Conservation (phyloP, 2,329 filamentous ascomycete genomes). For the Diaporthe sp. region DNA sequence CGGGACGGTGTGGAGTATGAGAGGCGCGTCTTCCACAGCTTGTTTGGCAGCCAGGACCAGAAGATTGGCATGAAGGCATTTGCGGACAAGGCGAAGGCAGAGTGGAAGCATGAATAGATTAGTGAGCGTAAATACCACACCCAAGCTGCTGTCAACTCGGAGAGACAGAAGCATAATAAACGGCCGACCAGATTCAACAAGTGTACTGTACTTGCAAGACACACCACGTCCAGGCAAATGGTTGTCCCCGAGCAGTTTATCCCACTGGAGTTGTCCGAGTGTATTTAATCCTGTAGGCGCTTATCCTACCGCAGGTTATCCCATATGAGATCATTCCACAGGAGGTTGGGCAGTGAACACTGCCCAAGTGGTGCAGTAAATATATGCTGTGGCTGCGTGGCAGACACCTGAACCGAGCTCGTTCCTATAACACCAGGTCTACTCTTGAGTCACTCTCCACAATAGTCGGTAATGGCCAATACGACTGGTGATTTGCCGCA, state of each 20-base stretch:
- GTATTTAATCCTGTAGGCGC: no score
- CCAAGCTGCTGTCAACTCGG: neutral
- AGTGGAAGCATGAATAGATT: slow-evolving; percentile 83
- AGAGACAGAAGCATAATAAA: neutral
- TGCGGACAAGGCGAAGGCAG: slow-evolving; percentile 91
- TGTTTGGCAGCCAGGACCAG: slow-evolving; percentile 96
- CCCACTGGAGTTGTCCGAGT: no score
- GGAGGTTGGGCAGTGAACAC: neutral
- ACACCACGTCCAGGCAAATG: neutral
- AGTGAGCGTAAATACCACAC: neutral
- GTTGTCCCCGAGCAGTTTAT: neutral
- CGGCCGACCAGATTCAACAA: no score
- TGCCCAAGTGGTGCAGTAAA: neutral
- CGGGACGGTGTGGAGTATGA: slow-evolving; percentile 95
- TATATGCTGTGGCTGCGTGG: neutral
- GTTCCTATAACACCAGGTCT: neutral
- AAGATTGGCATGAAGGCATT: slow-evolving; percentile 98
- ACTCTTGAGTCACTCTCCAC: neutral
- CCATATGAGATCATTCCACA: no score
- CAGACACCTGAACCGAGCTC: neutral
- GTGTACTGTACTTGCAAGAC: neutral
- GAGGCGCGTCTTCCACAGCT: slow-evolving; percentile 87
- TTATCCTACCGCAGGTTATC: no score
- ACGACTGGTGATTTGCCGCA: neutral
- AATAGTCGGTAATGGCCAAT: neutral